These are phyloP conservation scores for Coelastrella sp. DNA, from an alignment of 139 green algal genomes.

Conservation along the genomic window DNA sequence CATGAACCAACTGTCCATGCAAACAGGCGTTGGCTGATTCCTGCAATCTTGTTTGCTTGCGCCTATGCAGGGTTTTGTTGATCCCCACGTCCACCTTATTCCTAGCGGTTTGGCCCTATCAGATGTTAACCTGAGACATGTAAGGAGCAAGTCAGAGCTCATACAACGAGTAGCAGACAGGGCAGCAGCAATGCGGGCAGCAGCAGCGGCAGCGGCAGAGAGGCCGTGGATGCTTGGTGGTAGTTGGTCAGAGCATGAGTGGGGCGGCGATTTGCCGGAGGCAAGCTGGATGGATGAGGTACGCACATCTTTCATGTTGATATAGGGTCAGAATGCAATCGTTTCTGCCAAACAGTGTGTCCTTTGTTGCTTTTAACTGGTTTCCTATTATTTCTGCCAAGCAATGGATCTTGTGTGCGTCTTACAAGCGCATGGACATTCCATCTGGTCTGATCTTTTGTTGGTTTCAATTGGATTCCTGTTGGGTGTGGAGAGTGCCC, in stretches of 20 bases:
- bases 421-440: too few relatives aligned
- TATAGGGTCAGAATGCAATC: too few relatives aligned
- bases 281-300: constrained; percentile 63
- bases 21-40: background rate
- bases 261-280: constrained; percentile 56
- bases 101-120: constrained; percentile 65
- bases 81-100: constrained; percentile 82
- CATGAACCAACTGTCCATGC: too few relatives aligned
- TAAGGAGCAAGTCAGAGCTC: constrained; percentile 46
- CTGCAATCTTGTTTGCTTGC: background rate
- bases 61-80: constrained; percentile 72
- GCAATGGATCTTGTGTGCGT: too few relatives aligned
- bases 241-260: constrained; percentile 66
- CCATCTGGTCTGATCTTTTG: too few relatives aligned
- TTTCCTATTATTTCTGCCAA: background rate
- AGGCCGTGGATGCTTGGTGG: constrained; percentile 71
- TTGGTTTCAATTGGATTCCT: too few relatives aligned
- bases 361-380: too few relatives aligned
- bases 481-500: too few relatives aligned
- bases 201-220: background rate
- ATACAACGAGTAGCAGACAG: background rate
- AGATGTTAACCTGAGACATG: constrained; percentile 60
- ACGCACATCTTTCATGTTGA: too few relatives aligned
- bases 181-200: constrained; percentile 22
- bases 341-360: too few relatives aligned